A percentile compares a stretch with the other conserved stretches of the same genome.
phyloP scores from a whole-genome alignment of 208 protist species.

The Wallacemonas sp. region DNA sequence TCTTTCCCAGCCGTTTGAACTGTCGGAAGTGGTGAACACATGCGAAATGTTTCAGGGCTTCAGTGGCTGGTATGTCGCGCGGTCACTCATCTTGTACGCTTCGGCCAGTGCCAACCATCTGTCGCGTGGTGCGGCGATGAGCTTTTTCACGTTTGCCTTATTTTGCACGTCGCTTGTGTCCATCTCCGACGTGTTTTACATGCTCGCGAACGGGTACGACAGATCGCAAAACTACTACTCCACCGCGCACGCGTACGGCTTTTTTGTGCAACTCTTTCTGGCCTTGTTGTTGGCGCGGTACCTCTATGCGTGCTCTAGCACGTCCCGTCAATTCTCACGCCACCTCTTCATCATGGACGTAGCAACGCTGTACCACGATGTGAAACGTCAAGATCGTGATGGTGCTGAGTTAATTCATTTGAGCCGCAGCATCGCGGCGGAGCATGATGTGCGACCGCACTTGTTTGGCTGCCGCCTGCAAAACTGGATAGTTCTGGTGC shows the following conservation, averaged over 20 bases:
- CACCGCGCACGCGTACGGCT: constrained; percentile 54
- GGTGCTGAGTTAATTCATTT: constrained; percentile 46
- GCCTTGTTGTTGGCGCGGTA: constrained; percentile 60
- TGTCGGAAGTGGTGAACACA: constrained; percentile 53
- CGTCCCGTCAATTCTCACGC: constrained; percentile 29
- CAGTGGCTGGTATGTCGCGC: constrained; percentile 68
- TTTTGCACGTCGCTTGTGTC: constrained; percentile 39
- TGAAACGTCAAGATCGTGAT: constrained; percentile 33
- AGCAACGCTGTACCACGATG: constrained; percentile 55
- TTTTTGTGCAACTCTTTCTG: constrained; percentile 55
- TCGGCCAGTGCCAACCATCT: constrained; percentile 70
- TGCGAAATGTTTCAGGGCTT: constrained; percentile 66
- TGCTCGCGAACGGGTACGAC: constrained; percentile 23
- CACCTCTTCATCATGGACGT: constrained; percentile 80
- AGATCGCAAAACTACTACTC: constrained; percentile 36
- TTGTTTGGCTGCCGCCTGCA: constrained; percentile 42
- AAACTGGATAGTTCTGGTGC: constrained; percentile 22
- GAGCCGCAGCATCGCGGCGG: constrained; percentile 36
- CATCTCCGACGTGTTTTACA: constrained; percentile 45
- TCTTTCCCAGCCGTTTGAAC: constrained; percentile 44
- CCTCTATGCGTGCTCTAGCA: constrained; percentile 45
- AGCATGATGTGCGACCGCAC: constrained; percentile 46
- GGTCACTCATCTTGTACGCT: constrained; percentile 74
- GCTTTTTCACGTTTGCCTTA: constrained; percentile 53
- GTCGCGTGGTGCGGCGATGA: constrained; percentile 51